Conservation (phyloP, 1,284 basidiomycete species). For the Neotropicomus parvogracilis region DNA sequence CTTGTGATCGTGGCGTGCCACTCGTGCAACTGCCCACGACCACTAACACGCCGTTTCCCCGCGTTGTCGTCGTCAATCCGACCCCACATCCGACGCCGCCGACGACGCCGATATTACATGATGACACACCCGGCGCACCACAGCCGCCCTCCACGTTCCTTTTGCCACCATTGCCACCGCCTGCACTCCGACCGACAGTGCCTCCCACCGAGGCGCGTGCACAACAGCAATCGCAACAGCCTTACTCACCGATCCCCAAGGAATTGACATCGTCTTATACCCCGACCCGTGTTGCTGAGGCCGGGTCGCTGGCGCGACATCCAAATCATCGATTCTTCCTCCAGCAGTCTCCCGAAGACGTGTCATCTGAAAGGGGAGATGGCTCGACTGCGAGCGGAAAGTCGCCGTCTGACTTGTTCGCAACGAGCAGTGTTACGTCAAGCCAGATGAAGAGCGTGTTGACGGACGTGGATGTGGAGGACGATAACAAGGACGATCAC, state of each 20-base stretch:
- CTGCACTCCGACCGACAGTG: slow-evolving; percentile 14
- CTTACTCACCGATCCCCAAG: background rate
- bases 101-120: slow-evolving; percentile 40
- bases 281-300: slow-evolving; percentile 21
- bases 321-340: slow-evolving; percentile 45
- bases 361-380: slow-evolving; percentile 33
- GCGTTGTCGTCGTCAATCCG: slow-evolving; percentile 53
- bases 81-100: slow-evolving; percentile 57
- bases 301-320: slow-evolving; percentile 17
- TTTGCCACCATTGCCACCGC: slow-evolving; percentile 29
- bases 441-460: slow-evolving; percentile 36
- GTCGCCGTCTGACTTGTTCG: slow-evolving; percentile 32
- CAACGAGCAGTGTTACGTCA: slow-evolving; percentile 37
- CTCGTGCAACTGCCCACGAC: slow-evolving; percentile 24
- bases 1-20: slow-evolving; percentile 17
- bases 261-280: slow-evolving; percentile 7
- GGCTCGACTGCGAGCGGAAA: slow-evolving; percentile 31
- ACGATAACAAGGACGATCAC: slow-evolving; percentile 15
- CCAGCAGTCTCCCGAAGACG: slow-evolving; percentile 41
- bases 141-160: slow-evolving; percentile 31
- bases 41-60: slow-evolving; percentile 36
- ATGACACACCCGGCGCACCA: slow-evolving; percentile 14
- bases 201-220: background rate
- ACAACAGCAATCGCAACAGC: slow-evolving; percentile 3
- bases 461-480: slow-evolving; percentile 23